Evolutionary conservation across 345 rosid genomes (phyloP).

Genomic region (Atalantia buxifolia): DNA sequence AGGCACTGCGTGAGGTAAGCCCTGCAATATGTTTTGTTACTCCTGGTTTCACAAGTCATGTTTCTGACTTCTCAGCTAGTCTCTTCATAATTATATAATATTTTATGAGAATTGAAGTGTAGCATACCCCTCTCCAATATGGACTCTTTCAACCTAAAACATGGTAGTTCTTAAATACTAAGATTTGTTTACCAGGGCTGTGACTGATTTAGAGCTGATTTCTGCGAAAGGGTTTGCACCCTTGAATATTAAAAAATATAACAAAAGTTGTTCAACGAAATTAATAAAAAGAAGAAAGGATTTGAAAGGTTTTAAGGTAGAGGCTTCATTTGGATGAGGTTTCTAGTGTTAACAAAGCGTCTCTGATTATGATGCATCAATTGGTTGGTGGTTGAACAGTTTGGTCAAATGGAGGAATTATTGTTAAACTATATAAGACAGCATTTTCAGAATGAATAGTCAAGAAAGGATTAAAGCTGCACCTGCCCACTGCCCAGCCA

Average conservation of each 20-base stretch:
- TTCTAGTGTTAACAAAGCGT: not conserved
- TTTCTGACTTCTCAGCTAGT: not conserved
- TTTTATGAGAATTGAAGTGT: not conserved
- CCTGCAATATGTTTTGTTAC: not conserved
- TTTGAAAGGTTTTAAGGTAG: not conserved
- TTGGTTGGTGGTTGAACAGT: not conserved
- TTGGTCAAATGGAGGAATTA: not conserved
- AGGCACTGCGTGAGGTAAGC: constrained; percentile 80
- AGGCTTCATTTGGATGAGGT: not conserved
- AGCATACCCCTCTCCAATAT: not conserved
- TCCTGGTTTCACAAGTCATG: not conserved
- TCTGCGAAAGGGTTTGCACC: not conserved
- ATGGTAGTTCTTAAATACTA: not conserved
- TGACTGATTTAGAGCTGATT: not conserved
- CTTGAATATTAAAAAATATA: not conserved
- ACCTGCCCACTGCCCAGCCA: not conserved
- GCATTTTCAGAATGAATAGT: not conserved
- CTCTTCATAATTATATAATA: not conserved
- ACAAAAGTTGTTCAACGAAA: not conserved
- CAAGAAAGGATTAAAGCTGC: not conserved
- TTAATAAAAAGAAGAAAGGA: not conserved
- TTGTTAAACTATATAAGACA: not conserved
- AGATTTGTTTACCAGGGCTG: not conserved
- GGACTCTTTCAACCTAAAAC: not conserved
- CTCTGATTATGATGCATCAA: not conserved